phyloP scores from a whole-genome alignment of 2,329 filamentous ascomycete species.

The Leptodontidium sp. region DNA sequence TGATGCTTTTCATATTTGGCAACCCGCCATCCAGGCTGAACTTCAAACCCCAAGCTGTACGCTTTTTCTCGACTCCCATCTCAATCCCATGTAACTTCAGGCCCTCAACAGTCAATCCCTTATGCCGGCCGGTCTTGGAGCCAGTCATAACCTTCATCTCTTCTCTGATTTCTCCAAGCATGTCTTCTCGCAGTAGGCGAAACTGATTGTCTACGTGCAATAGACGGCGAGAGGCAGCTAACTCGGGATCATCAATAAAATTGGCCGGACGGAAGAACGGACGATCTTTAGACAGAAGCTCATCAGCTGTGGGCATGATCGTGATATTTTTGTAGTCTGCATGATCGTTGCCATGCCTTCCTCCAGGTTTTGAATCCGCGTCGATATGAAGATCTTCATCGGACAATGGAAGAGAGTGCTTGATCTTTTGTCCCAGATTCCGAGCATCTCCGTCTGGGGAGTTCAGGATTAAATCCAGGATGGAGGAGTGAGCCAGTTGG shows the following conservation, averaged over 20 bases:
- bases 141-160: slow-evolving; percentile 62
- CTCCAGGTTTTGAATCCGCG: slow-evolving; percentile 57
- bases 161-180: slow-evolving; percentile 70
- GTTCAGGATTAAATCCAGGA: slow-evolving; percentile 40
- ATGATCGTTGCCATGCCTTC: slow-evolving; percentile 78
- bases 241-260: slow-evolving; percentile 54
- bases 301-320: slow-evolving; percentile 72
- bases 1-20: slow-evolving; percentile 49
- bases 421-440: slow-evolving; percentile 52
- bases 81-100: slow-evolving; percentile 51
- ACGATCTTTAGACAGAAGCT: slow-evolving; percentile 61
- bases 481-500: slow-evolving; percentile 41
- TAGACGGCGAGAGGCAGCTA: slow-evolving; percentile 49
- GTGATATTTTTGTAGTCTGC: slow-evolving; percentile 65
- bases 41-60: slow-evolving; percentile 50
- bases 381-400: slow-evolving; percentile 29
- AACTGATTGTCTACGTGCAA: slow-evolving; percentile 76
- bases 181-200: slow-evolving; percentile 74
- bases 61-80: slow-evolving; percentile 29
- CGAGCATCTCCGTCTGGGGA: slow-evolving; percentile 42
- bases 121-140: slow-evolving; percentile 55
- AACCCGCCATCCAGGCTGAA: slow-evolving; percentile 55
- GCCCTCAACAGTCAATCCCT: slow-evolving; percentile 49
- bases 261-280: slow-evolving; percentile 63
- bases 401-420: slow-evolving; percentile 47